phyloP scores from a whole-genome alignment of 1,284 basidiomycete genomes.

The Pseudozyma hubeiensis region DNA sequence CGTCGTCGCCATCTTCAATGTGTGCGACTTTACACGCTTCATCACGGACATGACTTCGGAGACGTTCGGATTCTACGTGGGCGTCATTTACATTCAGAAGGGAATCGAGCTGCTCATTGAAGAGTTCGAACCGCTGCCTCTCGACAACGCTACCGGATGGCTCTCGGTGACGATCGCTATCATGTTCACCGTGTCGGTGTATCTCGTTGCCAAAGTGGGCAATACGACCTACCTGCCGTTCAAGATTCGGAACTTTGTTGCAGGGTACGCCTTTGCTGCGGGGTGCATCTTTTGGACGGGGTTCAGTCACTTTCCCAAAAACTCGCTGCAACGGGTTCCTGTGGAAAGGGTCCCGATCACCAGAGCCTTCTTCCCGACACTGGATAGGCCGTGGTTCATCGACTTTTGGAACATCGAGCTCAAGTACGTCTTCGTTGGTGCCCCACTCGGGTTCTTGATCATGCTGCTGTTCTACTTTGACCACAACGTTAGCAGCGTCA shows the following conservation, averaged over 20 bases:
- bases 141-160: slow-evolving; percentile 69
- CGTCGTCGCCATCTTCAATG: slow-evolving; percentile 83
- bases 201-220: slow-evolving; percentile 62
- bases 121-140: slow-evolving; percentile 64
- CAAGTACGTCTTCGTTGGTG: slow-evolving; percentile 87
- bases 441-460: slow-evolving; percentile 73
- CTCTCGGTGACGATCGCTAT: slow-evolving; percentile 70
- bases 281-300: slow-evolving; percentile 70
- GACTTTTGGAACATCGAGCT: slow-evolving; percentile 89
- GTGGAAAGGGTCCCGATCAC: slow-evolving; percentile 67
- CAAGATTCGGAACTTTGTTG: slow-evolving; percentile 67
- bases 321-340: slow-evolving; percentile 57
- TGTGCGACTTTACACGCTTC: slow-evolving; percentile 69
- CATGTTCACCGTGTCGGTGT: slow-evolving; percentile 70
- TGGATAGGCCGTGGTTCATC: slow-evolving; percentile 84
- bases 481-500: slow-evolving; percentile 81
- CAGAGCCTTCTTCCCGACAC: slow-evolving; percentile 73
- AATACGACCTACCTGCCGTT: slow-evolving; percentile 67
- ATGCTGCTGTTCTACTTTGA: slow-evolving; percentile 68
- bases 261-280: slow-evolving; percentile 69
- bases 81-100: slow-evolving; percentile 69
- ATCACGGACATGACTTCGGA: slow-evolving; percentile 84
- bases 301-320: slow-evolving; percentile 68
- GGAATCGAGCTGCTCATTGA: slow-evolving; percentile 70
- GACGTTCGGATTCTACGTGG: slow-evolving; percentile 82